A percentile compares a stretch with the other conserved stretches of the same genome.
Conservation (phyloP, 129 eudicot species). For the Ambrosia trifida region DNA sequence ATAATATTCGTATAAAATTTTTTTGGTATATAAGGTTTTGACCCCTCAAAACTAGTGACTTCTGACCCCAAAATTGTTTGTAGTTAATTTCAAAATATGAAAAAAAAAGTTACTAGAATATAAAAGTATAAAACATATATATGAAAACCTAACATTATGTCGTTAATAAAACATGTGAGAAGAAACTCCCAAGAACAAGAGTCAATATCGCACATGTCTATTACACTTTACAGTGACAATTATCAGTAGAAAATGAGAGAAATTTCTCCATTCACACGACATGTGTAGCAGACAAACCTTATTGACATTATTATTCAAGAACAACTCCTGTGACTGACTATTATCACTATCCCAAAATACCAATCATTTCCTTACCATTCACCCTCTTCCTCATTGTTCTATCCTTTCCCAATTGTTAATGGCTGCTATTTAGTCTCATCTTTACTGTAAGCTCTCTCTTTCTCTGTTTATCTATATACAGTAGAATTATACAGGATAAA, state of each 20-base stretch:
- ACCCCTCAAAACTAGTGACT: too few relatives aligned
- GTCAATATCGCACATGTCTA: conserved; percentile 22
- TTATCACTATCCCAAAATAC: conserved; percentile 10
- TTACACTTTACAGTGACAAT: conserved; percentile 30
- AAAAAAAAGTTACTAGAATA: too few relatives aligned
- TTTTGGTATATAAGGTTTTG: too few relatives aligned
- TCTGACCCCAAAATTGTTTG: too few relatives aligned
- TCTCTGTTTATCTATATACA: conserved; percentile 20
- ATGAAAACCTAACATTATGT: too few relatives aligned
- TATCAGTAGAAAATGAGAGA: conserved; percentile 23
- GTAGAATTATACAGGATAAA: neutral
- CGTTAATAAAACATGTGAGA: conserved; percentile 13
- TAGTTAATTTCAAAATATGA: too few relatives aligned
- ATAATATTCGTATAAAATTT: too few relatives aligned
- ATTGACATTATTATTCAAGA: conserved; percentile 4
- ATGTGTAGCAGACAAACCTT: conserved; percentile 19
- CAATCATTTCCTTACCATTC: conserved; percentile 20
- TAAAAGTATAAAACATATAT: too few relatives aligned
- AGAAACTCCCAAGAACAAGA: conserved; percentile 14
- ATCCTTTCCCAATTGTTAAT: conserved; percentile 1
- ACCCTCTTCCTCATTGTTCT: conserved; percentile 14
- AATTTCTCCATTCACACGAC: conserved; percentile 3
- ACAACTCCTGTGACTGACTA: conserved; percentile 15
- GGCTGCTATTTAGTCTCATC: conserved; percentile 22
- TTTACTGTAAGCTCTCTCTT: conserved; percentile 32